Evolutionary conservation across 768 basidiomycete genomes (phyloP).

Genomic region (Tylopilus rubrobrunneus): DNA sequence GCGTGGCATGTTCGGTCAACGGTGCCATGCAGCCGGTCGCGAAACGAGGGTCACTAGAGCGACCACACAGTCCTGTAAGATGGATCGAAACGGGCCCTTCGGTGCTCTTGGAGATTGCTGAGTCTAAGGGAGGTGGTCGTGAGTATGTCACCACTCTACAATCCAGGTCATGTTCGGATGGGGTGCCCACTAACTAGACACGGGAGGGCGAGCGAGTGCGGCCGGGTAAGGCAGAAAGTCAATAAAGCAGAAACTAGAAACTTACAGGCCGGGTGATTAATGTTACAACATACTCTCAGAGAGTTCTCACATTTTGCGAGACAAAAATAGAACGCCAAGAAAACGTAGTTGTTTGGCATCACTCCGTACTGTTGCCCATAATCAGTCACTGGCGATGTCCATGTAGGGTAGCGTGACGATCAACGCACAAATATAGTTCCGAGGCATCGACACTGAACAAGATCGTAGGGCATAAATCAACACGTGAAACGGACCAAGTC

Average conservation of each 20-base stretch:
- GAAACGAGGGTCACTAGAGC: slow-evolving; percentile 3
- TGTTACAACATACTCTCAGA: slow-evolving; percentile 38
- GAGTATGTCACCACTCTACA: neutral
- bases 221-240: neutral
- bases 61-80: slow-evolving; percentile 34
- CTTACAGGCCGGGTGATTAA: slow-evolving; percentile 49
- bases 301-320: slow-evolving; percentile 47
- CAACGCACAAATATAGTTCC: slow-evolving; percentile 39
- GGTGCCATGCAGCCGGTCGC: neutral
- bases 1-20: neutral
- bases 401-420: too few species aligned
- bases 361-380: slow-evolving; percentile 33
- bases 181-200: too few species aligned
- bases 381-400: neutral
- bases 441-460: slow-evolving; percentile 43
- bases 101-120: slow-evolving; percentile 37
- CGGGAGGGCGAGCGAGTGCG: neutral
- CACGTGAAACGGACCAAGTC: neutral
- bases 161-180: too few species aligned
- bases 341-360: slow-evolving; percentile 56
- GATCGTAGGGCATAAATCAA: neutral
- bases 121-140: slow-evolving; percentile 30
- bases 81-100: slow-evolving; percentile 41
- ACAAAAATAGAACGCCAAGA: slow-evolving; percentile 50
- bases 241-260: neutral